Evolutionary conservation across 805 yeast genomes (phyloP).

Genomic region (Candida rishiriensis): DNA sequence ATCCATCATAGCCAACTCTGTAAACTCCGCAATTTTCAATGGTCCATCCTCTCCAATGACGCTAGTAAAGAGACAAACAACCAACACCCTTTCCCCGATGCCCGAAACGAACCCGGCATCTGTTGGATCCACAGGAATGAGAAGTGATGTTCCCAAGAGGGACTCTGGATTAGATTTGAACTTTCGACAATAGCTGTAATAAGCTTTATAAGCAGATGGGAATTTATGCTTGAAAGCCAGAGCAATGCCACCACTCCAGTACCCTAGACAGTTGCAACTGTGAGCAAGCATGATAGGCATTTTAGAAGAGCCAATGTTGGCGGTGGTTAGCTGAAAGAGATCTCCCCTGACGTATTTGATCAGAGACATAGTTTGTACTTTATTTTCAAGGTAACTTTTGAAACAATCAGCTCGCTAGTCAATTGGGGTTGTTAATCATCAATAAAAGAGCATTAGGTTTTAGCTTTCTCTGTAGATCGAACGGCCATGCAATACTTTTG

Average conservation of each 20-base stretch:
- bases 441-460: no score
- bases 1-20: slow-evolving; percentile 46
- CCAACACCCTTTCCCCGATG: slow-evolving; percentile 21
- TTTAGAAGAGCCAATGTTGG: slow-evolving; percentile 9
- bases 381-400: no score
- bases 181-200: slow-evolving; percentile 39
- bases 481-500: no score
- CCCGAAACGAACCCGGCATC: slow-evolving; percentile 32
- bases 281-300: slow-evolving; percentile 56
- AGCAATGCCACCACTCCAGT: slow-evolving; percentile 88
- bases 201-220: slow-evolving; percentile 52
- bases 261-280: slow-evolving; percentile 74
- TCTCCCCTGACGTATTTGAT: slow-evolving; percentile 53
- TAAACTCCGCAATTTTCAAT: slow-evolving; percentile 44
- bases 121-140: slow-evolving; percentile 33
- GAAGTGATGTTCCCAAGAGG: slow-evolving; percentile 52
- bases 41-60: slow-evolving; percentile 46
- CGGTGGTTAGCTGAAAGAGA: slow-evolving; percentile 37
- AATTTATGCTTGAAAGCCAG: slow-evolving; percentile 46
- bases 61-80: slow-evolving; percentile 77
- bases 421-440: no score
- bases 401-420: no score
- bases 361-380: slow-evolving; percentile 12
- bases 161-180: slow-evolving; percentile 17
- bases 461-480: no score